These are phyloP conservation scores for Diplodia mutila DNA, from an alignment of 2,329 filamentous ascomycete genomes.

Conservation along the genomic window DNA sequence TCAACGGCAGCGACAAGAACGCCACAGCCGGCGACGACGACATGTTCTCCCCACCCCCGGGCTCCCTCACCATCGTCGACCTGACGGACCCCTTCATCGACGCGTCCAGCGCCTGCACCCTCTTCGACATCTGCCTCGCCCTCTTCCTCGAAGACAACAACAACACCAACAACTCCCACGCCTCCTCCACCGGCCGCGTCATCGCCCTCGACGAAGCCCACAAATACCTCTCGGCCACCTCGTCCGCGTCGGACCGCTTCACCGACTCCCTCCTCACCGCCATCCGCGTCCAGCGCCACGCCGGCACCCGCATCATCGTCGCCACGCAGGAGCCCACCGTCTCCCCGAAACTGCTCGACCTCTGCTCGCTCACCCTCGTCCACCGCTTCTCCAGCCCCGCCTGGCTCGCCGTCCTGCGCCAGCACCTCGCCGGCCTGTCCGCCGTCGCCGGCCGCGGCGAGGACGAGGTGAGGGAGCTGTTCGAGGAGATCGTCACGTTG, in stretches of 20 bases:
- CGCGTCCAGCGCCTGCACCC: slow-evolving; percentile 65
- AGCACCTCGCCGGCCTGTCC: slow-evolving; percentile 53
- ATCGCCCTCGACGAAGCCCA: slow-evolving; percentile 78
- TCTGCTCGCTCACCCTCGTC: slow-evolving; percentile 73
- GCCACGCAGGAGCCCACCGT: slow-evolving; percentile 79
- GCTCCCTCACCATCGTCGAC: slow-evolving; percentile 68
- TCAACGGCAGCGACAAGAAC: slow-evolving; percentile 1
- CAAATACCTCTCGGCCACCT: slow-evolving; percentile 67
- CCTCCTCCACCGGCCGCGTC: slow-evolving; percentile 56
- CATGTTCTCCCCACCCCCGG: slow-evolving; percentile 43
- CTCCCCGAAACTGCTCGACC: slow-evolving; percentile 67
- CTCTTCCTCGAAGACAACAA: slow-evolving; percentile 64
- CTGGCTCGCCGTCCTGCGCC: slow-evolving; percentile 58
- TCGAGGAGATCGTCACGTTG: slow-evolving; percentile 54
- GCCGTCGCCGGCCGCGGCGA: slow-evolving; percentile 26
- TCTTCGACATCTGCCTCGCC: slow-evolving; percentile 73
- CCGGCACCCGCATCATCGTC: slow-evolving; percentile 68
- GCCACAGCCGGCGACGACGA: background rate
- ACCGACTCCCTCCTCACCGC: slow-evolving; percentile 65
- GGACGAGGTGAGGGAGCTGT: slow-evolving; percentile 37
- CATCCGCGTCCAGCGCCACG: slow-evolving; percentile 73
- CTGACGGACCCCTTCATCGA: slow-evolving; percentile 74
- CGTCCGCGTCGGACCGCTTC: slow-evolving; percentile 59
- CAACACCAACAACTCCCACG: too few species aligned
- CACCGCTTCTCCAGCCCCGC: slow-evolving; percentile 71